phyloP scores from a whole-genome alignment of 208 protist genomes.

The Paratrypanosoma confusum region DNA sequence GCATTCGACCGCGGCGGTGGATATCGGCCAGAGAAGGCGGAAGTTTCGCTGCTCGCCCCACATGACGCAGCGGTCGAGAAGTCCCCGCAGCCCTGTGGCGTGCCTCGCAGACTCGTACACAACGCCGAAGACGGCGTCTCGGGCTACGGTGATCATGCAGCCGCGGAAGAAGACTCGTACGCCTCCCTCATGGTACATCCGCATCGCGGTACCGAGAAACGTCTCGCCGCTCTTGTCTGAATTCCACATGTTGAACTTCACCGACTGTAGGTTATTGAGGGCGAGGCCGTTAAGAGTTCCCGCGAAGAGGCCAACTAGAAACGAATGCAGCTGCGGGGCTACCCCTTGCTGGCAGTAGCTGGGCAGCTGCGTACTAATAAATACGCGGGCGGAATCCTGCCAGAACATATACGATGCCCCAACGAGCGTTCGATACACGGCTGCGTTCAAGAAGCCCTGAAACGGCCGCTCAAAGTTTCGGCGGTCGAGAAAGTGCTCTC shows the following conservation, averaged over 20 bases:
- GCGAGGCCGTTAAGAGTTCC: conserved; percentile 69
- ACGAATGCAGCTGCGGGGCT: conserved; percentile 57
- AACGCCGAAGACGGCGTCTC: conserved; percentile 80
- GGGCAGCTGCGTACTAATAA: conserved; percentile 43
- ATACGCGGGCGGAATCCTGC: conserved; percentile 68
- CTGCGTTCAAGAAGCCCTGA: conserved; percentile 84
- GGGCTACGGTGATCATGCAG: conserved; percentile 57
- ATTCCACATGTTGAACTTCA: conserved; percentile 89
- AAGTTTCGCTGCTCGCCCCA: conserved; percentile 1
- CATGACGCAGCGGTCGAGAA: conserved; percentile 29
- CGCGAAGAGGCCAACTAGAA: conserved; percentile 61
- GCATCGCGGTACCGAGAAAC: conserved; percentile 39
- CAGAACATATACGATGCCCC: conserved; percentile 85
- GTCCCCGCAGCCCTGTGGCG: conserved; percentile 17
- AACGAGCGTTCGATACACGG: conserved; percentile 78
- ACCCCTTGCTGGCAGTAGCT: conserved; percentile 22
- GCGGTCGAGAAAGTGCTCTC: conserved; percentile 56
- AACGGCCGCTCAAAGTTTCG: conserved; percentile 85
- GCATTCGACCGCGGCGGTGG: no score
- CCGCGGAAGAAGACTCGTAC: conserved; percentile 78
- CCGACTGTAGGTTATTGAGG: conserved; percentile 76
- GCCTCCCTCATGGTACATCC: conserved; percentile 65
- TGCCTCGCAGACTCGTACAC: conserved; percentile 71
- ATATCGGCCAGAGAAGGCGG: no score
- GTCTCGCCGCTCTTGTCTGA: conserved; percentile 27